Base-by-base conservation (phyloP, 768 basidiomycete species). In the Ephemerocybe angulata region DNA sequence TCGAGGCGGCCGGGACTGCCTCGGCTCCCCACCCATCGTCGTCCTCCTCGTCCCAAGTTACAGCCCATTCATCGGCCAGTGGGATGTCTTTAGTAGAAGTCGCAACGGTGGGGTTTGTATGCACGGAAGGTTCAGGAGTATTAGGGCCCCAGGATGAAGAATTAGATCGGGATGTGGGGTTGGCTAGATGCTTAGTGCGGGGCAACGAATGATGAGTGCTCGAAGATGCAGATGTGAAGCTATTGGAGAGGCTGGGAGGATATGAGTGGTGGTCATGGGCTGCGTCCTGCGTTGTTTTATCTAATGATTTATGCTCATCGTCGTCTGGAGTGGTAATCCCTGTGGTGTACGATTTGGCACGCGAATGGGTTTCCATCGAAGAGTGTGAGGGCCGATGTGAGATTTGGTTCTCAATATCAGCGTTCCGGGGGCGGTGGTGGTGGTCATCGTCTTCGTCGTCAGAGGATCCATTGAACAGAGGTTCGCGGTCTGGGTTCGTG, bases 1-100 rank as follows among this genome's bases (percentile, higher is more conserved):
- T 50, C 3, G 48, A 13, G 30, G 30, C 27, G n/a, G 17, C 21
- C 38, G 38, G 21, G 21, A 19, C 15, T 19, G n/a, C 29, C 15
- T 29, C 25, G n/a, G 21, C 13, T 12, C 29, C 48, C 48, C 48
- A 50, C 10, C 28, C 27, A 33, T 78, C 79, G 0, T 86, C 86
- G 0, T 88, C 87, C 0, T 89, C 86, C 4, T 83, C 77, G 0
- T 80, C 83, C 69, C 38, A 50, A 35, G 48, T 33, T 12, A 33
- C 31, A 11, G 48, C 48, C 48, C 48, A 50, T 5, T 50, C 48
- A 22, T 50, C 48, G 21, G 17, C 33, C 21, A 10, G 15, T 4
- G 7, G 7, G 15, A 15, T 19, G 12, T 48, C 27, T 31, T 46
- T 28, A 12, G 43, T 10, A 17, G 33, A 24, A 10, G 48, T 24